These are phyloP conservation scores for Phyllosticta citrichinensis DNA, from an alignment of 2,329 filamentous ascomycete species.

Conservation along the genomic window DNA sequence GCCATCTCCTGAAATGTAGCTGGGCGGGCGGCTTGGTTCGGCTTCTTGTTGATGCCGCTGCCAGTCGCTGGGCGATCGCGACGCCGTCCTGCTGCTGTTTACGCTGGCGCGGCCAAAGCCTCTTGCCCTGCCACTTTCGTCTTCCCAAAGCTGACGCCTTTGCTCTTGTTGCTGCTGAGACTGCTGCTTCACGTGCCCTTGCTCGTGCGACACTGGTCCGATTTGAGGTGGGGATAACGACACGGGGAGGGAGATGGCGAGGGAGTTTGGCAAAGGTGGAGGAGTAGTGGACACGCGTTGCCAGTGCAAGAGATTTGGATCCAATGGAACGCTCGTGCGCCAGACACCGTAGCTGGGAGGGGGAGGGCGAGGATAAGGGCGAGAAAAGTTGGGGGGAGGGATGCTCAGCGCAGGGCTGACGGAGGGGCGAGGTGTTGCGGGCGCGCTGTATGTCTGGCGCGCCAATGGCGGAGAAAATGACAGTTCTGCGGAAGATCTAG, in stretches of 20 bases:
- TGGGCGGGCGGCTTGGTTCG: constrained; percentile 51
- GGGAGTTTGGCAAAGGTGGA: constrained; percentile 6
- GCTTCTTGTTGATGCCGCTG: background rate
- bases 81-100: background rate
- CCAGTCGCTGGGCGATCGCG: background rate
- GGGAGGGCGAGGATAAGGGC: constrained; percentile 29
- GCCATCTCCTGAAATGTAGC: constrained; percentile 67
- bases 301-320: constrained; percentile 76
- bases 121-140: background rate
- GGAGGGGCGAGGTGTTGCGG: background rate
- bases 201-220: background rate
- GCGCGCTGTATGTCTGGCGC: background rate
- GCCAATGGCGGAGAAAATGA: background rate
- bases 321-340: constrained; percentile 71
- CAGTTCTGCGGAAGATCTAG: constrained; percentile 8
- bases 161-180: background rate
- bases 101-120: background rate
- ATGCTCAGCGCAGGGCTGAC: background rate
- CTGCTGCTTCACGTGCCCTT: background rate
- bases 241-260: constrained; percentile 2
- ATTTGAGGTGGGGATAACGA: background rate
- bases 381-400: background rate
- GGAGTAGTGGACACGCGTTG: constrained; percentile 43
- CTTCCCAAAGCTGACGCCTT: constrained; percentile 11
- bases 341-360: constrained; percentile 82